Percentiles rank a stretch among this genome's conserved stretches.
phyloP scores from a whole-genome alignment of 306 rosid genomes.

The Potentilla sterilis region DNA sequence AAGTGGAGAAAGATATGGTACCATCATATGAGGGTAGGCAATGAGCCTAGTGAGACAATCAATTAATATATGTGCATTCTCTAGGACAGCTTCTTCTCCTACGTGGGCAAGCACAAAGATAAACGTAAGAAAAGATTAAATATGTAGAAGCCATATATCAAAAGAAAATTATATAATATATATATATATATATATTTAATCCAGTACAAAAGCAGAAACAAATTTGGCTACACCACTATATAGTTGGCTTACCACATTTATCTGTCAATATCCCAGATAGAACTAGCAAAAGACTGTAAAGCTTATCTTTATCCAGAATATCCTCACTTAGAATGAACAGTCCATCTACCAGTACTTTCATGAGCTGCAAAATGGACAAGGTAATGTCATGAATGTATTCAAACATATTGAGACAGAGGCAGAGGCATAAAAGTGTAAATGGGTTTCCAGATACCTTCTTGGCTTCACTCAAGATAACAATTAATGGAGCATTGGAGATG shows the following conservation, averaged over 20 bases:
- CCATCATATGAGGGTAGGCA: conserved; percentile 80
- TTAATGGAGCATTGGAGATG: conserved; percentile 65
- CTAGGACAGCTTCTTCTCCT: conserved; percentile 69
- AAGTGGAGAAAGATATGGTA: conserved; percentile 27
- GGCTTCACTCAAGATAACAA: conserved; percentile 67
- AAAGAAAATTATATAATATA: background rate
- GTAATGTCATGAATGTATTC: conserved; percentile 21
- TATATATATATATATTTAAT: background rate
- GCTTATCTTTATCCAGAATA: conserved; percentile 57
- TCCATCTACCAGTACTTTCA: conserved; percentile 72
- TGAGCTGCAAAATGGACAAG: conserved; percentile 59
- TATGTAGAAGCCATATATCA: background rate
- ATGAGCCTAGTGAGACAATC: conserved; percentile 56
- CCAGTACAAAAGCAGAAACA: background rate
- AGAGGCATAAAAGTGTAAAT: background rate
- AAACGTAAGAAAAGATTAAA: conserved; percentile 1
- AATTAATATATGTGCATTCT: conserved; percentile 63
- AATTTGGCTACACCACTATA: background rate
- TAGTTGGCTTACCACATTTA: conserved; percentile 56
- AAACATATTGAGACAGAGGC: background rate
- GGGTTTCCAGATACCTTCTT: conserved; percentile 48
- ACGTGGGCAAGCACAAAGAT: conserved; percentile 32
- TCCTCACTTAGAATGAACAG: conserved; percentile 59
- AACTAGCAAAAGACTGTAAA: conserved; percentile 76
- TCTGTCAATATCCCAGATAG: conserved; percentile 84